Percentiles rank a stretch among this genome's conserved stretches.
These are phyloP conservation scores for Amanita phalloides DNA, from an alignment of 768 basidiomycete species.

Conservation along the genomic window DNA sequence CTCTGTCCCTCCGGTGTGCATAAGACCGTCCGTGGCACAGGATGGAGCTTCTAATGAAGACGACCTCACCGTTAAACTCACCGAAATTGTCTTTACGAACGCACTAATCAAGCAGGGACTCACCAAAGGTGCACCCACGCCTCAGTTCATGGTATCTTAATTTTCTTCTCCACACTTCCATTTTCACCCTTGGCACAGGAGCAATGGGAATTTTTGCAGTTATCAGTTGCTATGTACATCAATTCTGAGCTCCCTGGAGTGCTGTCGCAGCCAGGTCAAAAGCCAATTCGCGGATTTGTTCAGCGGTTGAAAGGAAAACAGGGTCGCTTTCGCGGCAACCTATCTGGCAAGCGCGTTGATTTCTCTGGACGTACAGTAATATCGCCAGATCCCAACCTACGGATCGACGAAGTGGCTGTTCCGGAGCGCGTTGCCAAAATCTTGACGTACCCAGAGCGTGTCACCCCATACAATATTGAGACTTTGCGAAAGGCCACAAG, in stretches of 20 bases:
- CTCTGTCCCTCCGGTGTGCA: slow-evolving; percentile 95
- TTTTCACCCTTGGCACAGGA: slow-evolving; percentile 37
- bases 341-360: slow-evolving; percentile 98
- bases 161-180: not conserved
- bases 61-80: slow-evolving; percentile 93
- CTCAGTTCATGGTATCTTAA: slow-evolving; percentile 70
- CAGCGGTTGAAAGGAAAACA: slow-evolving; percentile 98
- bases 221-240: slow-evolving; percentile 94
- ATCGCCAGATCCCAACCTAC: slow-evolving; percentile 96
- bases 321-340: slow-evolving; percentile 95
- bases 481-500: slow-evolving; percentile 63
- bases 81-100: slow-evolving; percentile 94
- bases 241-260: slow-evolving; percentile 96
- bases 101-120: slow-evolving; percentile 87
- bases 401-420: slow-evolving; percentile 97
- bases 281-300: slow-evolving; percentile 95
- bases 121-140: slow-evolving; percentile 76
- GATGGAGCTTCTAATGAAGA: slow-evolving; percentile 99
- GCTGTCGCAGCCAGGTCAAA: slow-evolving; percentile 75
- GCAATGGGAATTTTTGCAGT: slow-evolving; percentile 96
- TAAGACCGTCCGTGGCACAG: slow-evolving; percentile 93
- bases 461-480: slow-evolving; percentile 85
- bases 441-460: slow-evolving; percentile 93
- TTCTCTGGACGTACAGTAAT: slow-evolving; percentile 98
- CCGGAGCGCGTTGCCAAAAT: slow-evolving; percentile 93